Percentiles rank a stretch among this genome's conserved stretches.
Evolutionary conservation across 139 green algal genomes (phyloP).

Genomic region (Limnomonas spitsbergensis): DNA sequence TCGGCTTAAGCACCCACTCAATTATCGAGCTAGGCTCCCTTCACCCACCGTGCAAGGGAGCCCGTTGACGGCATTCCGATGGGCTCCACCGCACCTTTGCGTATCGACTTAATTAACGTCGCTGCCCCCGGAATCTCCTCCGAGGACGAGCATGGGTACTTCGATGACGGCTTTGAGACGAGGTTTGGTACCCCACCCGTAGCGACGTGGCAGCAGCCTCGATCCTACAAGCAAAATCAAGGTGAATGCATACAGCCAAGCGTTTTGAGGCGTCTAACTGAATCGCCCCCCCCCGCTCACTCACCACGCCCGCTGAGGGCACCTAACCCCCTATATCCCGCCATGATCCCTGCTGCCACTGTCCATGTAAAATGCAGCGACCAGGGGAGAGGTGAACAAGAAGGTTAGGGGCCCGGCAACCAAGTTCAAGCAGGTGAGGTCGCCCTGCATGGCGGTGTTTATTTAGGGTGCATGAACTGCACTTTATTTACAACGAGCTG

Average conservation of each 20-base stretch:
- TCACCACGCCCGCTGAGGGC: not conserved
- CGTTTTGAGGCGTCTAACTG: not conserved
- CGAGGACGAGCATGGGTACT: too few species aligned
- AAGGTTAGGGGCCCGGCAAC: not conserved
- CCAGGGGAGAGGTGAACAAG: not conserved
- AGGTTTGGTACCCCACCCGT: not conserved
- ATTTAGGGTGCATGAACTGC: too few species aligned
- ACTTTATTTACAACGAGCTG: too few species aligned
- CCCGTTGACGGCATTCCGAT: too few species aligned
- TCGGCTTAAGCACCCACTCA: too few species aligned
- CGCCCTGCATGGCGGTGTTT: too few species aligned
- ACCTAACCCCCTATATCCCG: not conserved
- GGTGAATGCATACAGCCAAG: not conserved
- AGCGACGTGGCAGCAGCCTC: not conserved
- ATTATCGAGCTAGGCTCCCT: too few species aligned
- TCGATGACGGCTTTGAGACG: not conserved
- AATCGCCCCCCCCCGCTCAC: not conserved
- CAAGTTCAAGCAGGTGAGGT: too few species aligned
- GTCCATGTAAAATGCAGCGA: not conserved
- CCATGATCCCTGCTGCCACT: not conserved
- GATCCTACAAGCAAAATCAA: not conserved
- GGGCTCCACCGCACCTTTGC: too few species aligned
- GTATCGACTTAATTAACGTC: too few species aligned
- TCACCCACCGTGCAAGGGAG: too few species aligned
- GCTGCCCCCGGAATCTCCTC: too few species aligned